phyloP scores from a whole-genome alignment of 148 eudicot genomes.

The Arbutus unedo region DNA sequence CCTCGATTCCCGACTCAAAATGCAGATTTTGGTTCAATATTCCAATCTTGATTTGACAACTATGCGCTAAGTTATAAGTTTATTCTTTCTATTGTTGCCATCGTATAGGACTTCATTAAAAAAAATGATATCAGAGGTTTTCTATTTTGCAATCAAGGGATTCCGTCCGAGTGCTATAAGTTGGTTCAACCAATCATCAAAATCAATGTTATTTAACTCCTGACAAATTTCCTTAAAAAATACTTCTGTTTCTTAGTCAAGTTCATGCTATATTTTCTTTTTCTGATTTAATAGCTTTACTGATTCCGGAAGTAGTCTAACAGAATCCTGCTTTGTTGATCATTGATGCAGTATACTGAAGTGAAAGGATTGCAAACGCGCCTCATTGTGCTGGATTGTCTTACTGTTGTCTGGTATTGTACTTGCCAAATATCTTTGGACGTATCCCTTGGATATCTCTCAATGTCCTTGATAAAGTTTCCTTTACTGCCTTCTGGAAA shows the following conservation, averaged over 20 bases:
- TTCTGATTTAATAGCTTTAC: not conserved
- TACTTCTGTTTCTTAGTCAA: not conserved
- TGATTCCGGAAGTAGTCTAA: not conserved
- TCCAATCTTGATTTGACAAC: too few species aligned
- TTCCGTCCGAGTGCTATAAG: not conserved
- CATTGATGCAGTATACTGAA: constrained; percentile 20
- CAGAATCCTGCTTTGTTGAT: not conserved
- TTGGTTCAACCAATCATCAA: not conserved
- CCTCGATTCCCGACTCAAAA: too few species aligned
- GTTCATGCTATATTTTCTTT: not conserved
- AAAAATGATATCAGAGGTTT: too few species aligned
- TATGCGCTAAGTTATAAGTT: too few species aligned
- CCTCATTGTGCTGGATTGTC: constrained; percentile 12
- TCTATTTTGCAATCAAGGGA: not conserved
- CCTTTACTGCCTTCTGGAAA: not conserved
- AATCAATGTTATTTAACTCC: not conserved
- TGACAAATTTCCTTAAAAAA: not conserved
- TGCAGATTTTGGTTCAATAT: too few species aligned
- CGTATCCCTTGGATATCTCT: not conserved
- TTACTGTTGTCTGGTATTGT: not conserved
- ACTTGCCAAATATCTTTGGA: not conserved
- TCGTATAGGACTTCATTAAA: too few species aligned
- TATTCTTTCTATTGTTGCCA: too few species aligned
- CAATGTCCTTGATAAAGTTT: not conserved
- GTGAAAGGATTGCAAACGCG: not conserved